These are phyloP conservation scores for Ceratobasidium sp. DNA, from an alignment of 1,284 basidiomycete genomes.

Conservation along the genomic window DNA sequence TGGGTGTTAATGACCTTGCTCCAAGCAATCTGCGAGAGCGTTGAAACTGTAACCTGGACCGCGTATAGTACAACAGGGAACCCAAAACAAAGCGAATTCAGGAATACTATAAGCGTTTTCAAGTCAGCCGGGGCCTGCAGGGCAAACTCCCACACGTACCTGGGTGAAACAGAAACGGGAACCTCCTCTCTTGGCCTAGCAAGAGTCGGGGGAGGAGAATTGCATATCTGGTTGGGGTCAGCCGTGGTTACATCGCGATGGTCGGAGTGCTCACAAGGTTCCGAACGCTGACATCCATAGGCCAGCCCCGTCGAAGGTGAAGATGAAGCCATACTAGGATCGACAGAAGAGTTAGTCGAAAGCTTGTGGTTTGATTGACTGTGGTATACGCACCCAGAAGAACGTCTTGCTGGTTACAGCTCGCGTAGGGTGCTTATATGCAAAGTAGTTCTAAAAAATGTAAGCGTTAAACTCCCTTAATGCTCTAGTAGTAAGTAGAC, in stretches of 20 bases:
- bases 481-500: not conserved
- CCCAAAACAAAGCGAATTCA: conserved; percentile 21
- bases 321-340: conserved; percentile 23
- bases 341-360: not conserved
- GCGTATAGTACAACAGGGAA: not conserved
- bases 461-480: not conserved
- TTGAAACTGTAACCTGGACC: not conserved
- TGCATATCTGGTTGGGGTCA: conserved; percentile 5
- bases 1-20: conserved; percentile 15
- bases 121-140: not conserved
- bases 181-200: not conserved
- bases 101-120: not conserved
- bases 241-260: not conserved
- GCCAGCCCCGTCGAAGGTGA: conserved; percentile 24
- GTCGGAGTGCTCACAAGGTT: conserved; percentile 14
- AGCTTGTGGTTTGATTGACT: no score
- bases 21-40: conserved; percentile 18
- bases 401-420: conserved; percentile 26
- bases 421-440: conserved; percentile 15
- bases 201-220: conserved; percentile 11
- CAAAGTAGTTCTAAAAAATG: conserved; percentile 25
- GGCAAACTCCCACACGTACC: not conserved
- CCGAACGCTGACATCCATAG: conserved; percentile 32
- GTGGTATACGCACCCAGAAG: conserved; percentile 24
- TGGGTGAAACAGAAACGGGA: conserved; percentile 8